A percentile compares a stretch with the other conserved stretches of the same genome.
phyloP scores from a whole-genome alignment of 2,329 filamentous ascomycete genomes.

The Monilinia aucupariae region DNA sequence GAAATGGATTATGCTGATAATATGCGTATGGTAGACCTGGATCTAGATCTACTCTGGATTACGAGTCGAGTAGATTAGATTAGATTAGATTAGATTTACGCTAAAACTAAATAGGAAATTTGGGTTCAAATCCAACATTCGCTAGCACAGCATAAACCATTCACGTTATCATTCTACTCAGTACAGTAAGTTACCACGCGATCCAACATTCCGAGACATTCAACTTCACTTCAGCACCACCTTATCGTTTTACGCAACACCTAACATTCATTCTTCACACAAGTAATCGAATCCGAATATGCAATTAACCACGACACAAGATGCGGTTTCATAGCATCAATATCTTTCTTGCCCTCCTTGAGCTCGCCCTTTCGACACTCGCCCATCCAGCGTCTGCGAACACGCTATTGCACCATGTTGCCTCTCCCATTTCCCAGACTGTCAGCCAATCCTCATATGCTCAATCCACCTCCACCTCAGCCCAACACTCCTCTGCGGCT shows the following conservation, averaged over 20 bases:
- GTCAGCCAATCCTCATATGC: not conserved
- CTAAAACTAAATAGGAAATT: not conserved
- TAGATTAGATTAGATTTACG: not conserved
- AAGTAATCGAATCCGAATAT: constrained; percentile 19
- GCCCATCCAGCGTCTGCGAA: constrained; percentile 1
- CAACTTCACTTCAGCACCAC: not conserved
- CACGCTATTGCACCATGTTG: not conserved
- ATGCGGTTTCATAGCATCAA: constrained; percentile 28
- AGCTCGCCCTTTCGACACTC: not conserved
- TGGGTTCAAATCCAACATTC: not conserved
- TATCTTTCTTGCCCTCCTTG: constrained; percentile 15
- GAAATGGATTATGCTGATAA: too few species aligned
- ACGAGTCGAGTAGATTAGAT: too few species aligned
- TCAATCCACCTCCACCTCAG: constrained; percentile 4
- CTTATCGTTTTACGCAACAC: not conserved
- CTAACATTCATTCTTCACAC: not conserved
- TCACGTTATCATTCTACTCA: too few species aligned
- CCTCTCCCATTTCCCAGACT: not conserved
- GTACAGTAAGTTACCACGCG: too few species aligned
- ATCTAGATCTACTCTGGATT: not conserved
- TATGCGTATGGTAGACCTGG: not conserved
- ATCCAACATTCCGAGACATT: not conserved
- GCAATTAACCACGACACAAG: constrained; percentile 23
- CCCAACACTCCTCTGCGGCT: constrained; percentile 28
- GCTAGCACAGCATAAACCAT: not conserved